Conservation (phyloP, 805 yeast genomes). For the Debaryomyces hansenii region DNA sequence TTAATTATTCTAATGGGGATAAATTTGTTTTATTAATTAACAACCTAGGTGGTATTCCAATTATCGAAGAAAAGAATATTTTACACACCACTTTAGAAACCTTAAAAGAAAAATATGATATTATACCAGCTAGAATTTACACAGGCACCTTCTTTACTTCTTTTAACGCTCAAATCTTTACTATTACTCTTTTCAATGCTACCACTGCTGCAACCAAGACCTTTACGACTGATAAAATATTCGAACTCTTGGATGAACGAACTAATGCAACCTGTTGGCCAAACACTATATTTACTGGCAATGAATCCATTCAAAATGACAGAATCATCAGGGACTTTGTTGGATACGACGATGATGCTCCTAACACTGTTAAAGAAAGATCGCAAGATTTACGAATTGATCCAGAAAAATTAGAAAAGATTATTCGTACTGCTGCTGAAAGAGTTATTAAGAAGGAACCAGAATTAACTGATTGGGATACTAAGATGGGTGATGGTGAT, state of each 20-base stretch:
- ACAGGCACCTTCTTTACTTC: conserved; percentile 35
- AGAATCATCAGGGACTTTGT: conserved; percentile 25
- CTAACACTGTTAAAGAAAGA: conserved; percentile 3
- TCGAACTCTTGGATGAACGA: conserved; percentile 28
- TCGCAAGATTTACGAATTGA: conserved; percentile 19
- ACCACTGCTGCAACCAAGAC: conserved; percentile 22
- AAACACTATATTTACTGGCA: conserved; percentile 12
- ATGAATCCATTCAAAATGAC: conserved; percentile 15
- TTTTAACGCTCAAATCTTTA: conserved; percentile 36
- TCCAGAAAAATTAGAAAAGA: conserved; percentile 12
- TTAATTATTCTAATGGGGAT: conserved; percentile 25
- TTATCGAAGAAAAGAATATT: conserved; percentile 29
- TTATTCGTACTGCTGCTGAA: conserved; percentile 23
- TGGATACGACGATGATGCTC: conserved; percentile 19
- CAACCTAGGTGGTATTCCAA: conserved; percentile 37
- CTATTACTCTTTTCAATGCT: conserved; percentile 33
- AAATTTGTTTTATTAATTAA: conserved; percentile 29
- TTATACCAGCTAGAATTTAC: conserved; percentile 26
- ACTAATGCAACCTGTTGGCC: conserved; percentile 34
- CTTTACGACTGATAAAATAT: conserved; percentile 18
- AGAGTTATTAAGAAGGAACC: conserved; percentile 32
- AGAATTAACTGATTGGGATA: conserved; percentile 39
- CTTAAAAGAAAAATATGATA: conserved; percentile 22
- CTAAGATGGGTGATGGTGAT: conserved; percentile 45
- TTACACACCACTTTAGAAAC: conserved; percentile 21